Evolutionary conservation across 2,329 filamentous ascomycete genomes (phyloP).

Genomic region (Bipolaris sorokiniana): DNA sequence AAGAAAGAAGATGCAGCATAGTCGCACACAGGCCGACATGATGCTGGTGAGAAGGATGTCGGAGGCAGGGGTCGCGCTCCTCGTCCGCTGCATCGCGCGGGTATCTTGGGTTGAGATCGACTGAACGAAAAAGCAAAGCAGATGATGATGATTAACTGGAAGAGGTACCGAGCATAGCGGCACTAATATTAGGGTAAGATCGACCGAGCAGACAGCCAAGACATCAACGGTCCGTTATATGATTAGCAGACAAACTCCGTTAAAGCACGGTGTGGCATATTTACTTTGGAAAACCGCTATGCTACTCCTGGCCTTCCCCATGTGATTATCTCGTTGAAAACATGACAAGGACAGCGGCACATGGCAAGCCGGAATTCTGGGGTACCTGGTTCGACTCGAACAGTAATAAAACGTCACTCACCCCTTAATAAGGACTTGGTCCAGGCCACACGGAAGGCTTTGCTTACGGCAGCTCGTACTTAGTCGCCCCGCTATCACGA

Average conservation of each 20-base stretch:
- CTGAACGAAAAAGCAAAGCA: conserved; percentile 4
- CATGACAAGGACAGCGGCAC: neutral
- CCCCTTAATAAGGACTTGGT: neutral
- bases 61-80: neutral
- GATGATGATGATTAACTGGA: neutral
- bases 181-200: neutral
- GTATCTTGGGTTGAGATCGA: neutral
- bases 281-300: neutral
- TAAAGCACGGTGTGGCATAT: conserved; percentile 9
- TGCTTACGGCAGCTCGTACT: neutral
- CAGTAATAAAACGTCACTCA: neutral
- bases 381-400: neutral
- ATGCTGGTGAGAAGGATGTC: neutral
- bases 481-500: neutral
- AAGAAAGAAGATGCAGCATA: neutral
- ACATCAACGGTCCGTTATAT: conserved; percentile 19
- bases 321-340: neutral
- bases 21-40: neutral
- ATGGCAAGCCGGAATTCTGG: neutral
- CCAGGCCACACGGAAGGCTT: neutral
- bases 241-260: conserved; percentile 21
- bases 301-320: neutral
- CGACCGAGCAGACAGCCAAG: conserved; percentile 30
- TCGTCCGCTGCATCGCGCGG: neutral
- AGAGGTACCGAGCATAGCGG: neutral